These are phyloP conservation scores for Rhizopus delemar DNA, from an alignment of 371 early-diverging fungal genomes.

Conservation along the genomic window DNA sequence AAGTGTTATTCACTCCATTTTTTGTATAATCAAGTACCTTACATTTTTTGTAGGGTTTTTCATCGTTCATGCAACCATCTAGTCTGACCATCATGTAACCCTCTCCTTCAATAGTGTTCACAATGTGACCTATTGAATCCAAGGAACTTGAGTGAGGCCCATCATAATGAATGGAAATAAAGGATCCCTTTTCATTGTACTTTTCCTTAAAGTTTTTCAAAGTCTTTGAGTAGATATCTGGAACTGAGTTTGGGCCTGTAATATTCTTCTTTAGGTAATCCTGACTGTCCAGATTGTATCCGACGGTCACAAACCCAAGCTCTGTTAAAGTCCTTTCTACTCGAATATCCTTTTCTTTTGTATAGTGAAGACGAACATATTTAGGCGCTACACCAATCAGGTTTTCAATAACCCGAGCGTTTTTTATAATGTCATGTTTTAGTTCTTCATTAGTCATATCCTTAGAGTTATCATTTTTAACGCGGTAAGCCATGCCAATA, in stretches of 20 bases:
- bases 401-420: conserved; percentile 44
- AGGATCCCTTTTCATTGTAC: conserved; percentile 51
- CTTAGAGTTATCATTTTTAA: conserved; percentile 50
- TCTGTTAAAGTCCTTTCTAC: conserved; percentile 45
- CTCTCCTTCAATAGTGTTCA: conserved; percentile 50
- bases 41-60: conserved; percentile 55
- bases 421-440: conserved; percentile 48
- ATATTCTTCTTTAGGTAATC: conserved; percentile 46
- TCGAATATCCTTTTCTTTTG: conserved; percentile 43
- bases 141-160: conserved; percentile 58
- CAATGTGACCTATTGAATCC: conserved; percentile 45
- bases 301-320: conserved; percentile 54
- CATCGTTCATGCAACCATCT: conserved; percentile 59
- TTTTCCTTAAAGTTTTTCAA: conserved; percentile 46
- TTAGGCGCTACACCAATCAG: conserved; percentile 55
- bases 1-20: conserved; percentile 5
- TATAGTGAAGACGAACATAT: conserved; percentile 56
- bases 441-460: conserved; percentile 50
- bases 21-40: neutral
- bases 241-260: neutral
- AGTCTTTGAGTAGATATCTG: conserved; percentile 1
- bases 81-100: conserved; percentile 61
- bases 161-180: conserved; percentile 57
- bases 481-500: conserved; percentile 62
- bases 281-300: conserved; percentile 57